Evolutionary conservation across 139 green algal genomes (phyloP).

Genomic region (Yamagishiella unicocca): DNA sequence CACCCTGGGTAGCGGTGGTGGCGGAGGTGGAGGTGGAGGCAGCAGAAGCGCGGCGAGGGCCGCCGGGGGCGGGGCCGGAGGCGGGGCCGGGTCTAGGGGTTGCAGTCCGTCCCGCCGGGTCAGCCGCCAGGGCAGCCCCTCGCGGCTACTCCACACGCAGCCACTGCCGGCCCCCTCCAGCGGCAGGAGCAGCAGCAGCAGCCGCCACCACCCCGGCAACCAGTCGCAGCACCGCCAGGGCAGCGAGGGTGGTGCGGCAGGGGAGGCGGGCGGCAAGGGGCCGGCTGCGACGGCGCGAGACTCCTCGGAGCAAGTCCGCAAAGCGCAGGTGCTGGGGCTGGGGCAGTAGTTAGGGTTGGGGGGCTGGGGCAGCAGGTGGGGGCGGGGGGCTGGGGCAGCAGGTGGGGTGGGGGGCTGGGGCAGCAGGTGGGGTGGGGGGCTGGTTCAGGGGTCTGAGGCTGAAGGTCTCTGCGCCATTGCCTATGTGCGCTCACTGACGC

Average conservation of each 20-base stretch:
- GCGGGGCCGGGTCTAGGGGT: too few relatives aligned
- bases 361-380: too few relatives aligned
- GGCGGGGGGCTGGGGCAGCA: too few relatives aligned
- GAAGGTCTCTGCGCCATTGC: too few relatives aligned
- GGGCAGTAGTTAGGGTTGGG: too few relatives aligned
- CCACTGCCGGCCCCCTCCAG: not conserved
- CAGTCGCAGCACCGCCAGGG: not conserved
- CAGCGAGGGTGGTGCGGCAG: not conserved
- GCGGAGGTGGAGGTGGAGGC: not conserved
- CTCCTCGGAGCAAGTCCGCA: slow-evolving; percentile 5
- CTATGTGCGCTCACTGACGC: too few relatives aligned
- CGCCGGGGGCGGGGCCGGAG: not conserved
- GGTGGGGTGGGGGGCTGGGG: too few relatives aligned
- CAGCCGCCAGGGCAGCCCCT: slow-evolving; percentile 25
- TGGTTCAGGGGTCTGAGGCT: too few relatives aligned
- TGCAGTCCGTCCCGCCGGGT: too few relatives aligned
- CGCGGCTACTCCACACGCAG: slow-evolving; percentile 3
- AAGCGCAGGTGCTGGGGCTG: slow-evolving; percentile 40
- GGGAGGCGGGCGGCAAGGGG: too few relatives aligned
- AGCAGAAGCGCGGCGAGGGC: not conserved
- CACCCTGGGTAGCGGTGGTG: not conserved
- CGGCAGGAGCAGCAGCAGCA: not conserved
- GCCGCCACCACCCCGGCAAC: not conserved
- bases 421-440: too few relatives aligned
- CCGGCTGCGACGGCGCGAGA: not conserved